Evolutionary conservation across 768 basidiomycete species (phyloP), one percentile per base, ranked within the genome.

Genomic region (Lactifluus volemus): DNA sequence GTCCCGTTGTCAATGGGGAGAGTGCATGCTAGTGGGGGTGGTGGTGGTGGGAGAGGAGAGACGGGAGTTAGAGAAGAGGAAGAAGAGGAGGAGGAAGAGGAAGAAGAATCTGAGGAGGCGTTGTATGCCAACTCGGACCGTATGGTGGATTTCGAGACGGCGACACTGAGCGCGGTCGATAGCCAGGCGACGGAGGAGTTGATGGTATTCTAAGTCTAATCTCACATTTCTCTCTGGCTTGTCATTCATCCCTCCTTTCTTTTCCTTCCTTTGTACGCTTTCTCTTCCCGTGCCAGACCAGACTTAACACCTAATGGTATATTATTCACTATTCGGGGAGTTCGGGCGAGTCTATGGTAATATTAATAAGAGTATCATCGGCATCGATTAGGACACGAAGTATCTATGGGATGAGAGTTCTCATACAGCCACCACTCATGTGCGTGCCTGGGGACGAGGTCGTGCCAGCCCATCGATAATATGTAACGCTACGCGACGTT

Each of bases 401-500:
- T 12, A 21, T 38, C 1, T 39, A 14, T 1, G 2, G 10, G 4
- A 53, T 34, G n/a, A 29, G 36, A 38, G n/a, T 9, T 48, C 17
- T n/a, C 1, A 19, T 19, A 14, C n/a, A 17, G 29, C 12, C 19
- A 42, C 42, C 3, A 19, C 17, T 47, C 49, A 58, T 14, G 61
- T 21, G 42, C 53, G 45, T n/a, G 39, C 45, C 38, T 52, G 52
- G 25, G n/a, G 42, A 48, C 49, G 36, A 17, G 25, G 12, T 39
- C 49, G 56, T 25, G 59, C 48, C 17, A 66, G 32, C n/a, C 51
- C 53, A 8, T 21, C 44, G 30, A 84, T 73, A 30, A 83, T 69
- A 12, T 70, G 70, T 17, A 80, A 58, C 45, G 77, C 79, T 14
- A 71, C 69, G 7, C 68, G 67, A 55, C 80, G 77, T 44, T 73